Conservation (phyloP, 371 early-diverging fungal species). For the Syncephalastrum sp. region DNA sequence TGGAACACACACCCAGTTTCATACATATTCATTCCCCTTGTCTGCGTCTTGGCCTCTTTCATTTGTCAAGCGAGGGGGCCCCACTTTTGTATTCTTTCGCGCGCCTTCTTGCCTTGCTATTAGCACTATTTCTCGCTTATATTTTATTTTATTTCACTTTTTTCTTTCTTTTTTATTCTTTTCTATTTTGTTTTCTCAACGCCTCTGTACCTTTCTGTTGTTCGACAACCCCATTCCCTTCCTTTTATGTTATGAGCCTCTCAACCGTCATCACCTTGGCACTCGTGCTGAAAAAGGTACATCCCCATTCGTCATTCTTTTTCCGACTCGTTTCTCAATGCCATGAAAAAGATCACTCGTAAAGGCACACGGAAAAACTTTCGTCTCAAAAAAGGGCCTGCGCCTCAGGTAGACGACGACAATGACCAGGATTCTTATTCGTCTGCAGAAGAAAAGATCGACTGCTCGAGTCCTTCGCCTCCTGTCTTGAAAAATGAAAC, state of each 20-base stretch:
- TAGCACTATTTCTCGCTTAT: background rate
- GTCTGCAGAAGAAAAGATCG: no score
- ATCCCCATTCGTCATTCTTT: no score
- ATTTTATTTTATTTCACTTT: background rate
- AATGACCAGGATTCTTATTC: no score
- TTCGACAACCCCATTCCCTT: constrained; percentile 21
- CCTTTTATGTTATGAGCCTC: constrained; percentile 23
- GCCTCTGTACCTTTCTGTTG: constrained; percentile 5
- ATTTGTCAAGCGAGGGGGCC: constrained; percentile 1
- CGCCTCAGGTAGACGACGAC: no score
- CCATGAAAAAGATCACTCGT: no score
- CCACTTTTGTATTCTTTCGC: no score
- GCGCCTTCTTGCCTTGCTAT: constrained; percentile 1
- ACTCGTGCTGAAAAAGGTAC: constrained; percentile 25
- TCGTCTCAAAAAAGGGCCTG: no score
- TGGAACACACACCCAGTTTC: constrained; percentile 1
- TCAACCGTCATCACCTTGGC: constrained; percentile 23
- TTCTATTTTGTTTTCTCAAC: constrained; percentile 10
- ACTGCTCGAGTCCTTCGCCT: no score
- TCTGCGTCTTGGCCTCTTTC: constrained; percentile 6
- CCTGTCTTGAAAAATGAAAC: no score
- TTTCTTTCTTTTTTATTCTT: constrained; percentile 17
- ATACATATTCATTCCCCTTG: constrained; percentile 5
- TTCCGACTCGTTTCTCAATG: no score
- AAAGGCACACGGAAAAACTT: no score